Base-by-base conservation (phyloP, 805 yeast species). In the Pichia gijzeniarum region DNA sequence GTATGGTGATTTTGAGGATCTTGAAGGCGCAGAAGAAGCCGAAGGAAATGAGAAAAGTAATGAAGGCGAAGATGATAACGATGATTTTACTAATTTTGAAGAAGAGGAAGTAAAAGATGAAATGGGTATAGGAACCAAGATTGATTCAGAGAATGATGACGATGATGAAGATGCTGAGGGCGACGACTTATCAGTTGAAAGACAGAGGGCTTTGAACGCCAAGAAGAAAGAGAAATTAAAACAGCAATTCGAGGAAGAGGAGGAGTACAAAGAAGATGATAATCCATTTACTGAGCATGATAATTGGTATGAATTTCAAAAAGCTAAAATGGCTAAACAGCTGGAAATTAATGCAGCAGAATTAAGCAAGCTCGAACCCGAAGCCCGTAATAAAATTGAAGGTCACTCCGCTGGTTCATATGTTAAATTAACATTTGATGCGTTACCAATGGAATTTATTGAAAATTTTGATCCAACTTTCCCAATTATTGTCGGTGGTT, bases 241-340 rank as follows among this genome's bases (percentile, higher is more conserved):
- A 48, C 72, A 86, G 57, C 97, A 93, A 61, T 88, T 93, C 59
- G 98, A 93, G 59, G 88, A 80, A 43, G 88, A 82, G 61, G 89
- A 82, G 55, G 80, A 79, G 38, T 78, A 79, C 53, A 86, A 85
- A 16, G 88, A 81, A 21, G 95, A 87, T 51, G 86, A 86, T 12
- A 74, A 75, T 48, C 66, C 64, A 37, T 61, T 61, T 37, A 82
- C 77, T 45, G 95, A 85, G 59, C 88, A 87, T 46, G 97, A 91
- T 57, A 89, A 96, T 0, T 93, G 99, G 99, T 93, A 91, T 62
- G 98, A 91, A 62, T 79, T 85, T 64, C 97, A 93, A 64, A 93
- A 93, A 70, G 95, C 95, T 49, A 91, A 90, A 59, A 90, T 95
- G 80, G 89, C 96, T 47, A 91, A 93, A 63, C 99, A 93, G 68